Percentiles rank a stretch among this genome's conserved stretches.
Evolutionary conservation across 306 rosid genomes (phyloP).

Genomic region (Alnus rubra): DNA sequence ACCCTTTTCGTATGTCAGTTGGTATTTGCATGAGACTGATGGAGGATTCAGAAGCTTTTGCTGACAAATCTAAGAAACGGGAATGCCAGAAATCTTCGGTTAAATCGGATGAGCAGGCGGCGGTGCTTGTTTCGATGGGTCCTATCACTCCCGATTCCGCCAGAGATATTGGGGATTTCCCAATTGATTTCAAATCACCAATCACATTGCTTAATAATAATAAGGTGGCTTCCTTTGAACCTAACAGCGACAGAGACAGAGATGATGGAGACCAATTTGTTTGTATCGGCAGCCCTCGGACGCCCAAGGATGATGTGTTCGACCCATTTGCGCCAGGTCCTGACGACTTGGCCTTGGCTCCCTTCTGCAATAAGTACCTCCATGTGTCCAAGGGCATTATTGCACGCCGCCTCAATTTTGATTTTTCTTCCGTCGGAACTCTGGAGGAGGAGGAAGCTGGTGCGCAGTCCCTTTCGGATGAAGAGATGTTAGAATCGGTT

Average conservation of each 20-base stretch:
- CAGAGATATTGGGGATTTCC: constrained; percentile 60
- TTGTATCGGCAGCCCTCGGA: constrained; percentile 50
- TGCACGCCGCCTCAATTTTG: constrained; percentile 60
- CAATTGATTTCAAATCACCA: constrained; percentile 39
- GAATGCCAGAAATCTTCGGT: constrained; percentile 9
- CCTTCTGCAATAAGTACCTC: constrained; percentile 44
- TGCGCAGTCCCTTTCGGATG: constrained; percentile 50
- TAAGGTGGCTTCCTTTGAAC: constrained; percentile 17
- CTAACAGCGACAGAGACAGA: constrained; percentile 17
- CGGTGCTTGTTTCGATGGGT: constrained; percentile 28
- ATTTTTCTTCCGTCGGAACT: constrained; percentile 20
- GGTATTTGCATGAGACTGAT: constrained; percentile 13
- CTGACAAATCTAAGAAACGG: constrained; percentile 22
- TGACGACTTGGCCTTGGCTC: constrained; percentile 48
- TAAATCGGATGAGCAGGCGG: constrained; percentile 12
- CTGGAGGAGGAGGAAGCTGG: not conserved
- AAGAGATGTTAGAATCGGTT: constrained; percentile 58
- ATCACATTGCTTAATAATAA: constrained; percentile 48
- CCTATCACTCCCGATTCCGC: constrained; percentile 65
- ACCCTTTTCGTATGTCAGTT: not conserved
- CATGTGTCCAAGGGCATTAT: constrained; percentile 35
- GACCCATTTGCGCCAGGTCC: constrained; percentile 78
- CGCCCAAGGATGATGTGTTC: constrained; percentile 64
- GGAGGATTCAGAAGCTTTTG: constrained; percentile 54
- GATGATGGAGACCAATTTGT: constrained; percentile 3